Conservation (phyloP, 192 early-diverging fungal species). For the Cetraspora pellucida region DNA sequence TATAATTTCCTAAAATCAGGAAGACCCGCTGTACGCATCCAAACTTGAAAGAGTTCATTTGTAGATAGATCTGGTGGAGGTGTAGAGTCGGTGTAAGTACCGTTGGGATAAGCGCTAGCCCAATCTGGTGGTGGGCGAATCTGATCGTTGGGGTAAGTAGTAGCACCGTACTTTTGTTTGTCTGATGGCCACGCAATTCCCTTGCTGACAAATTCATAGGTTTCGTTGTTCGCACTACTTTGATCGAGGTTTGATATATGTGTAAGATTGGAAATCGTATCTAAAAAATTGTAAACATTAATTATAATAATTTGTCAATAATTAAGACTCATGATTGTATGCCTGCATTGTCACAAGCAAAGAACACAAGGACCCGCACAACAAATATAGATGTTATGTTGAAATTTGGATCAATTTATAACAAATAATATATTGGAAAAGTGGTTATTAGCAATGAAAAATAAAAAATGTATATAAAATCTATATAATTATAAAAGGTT, state of each 20-base stretch:
- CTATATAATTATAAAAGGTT: too few relatives aligned
- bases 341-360: neutral
- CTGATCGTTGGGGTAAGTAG: constrained; percentile 50
- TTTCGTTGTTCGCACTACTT: constrained; percentile 37
- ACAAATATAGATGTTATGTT: too few relatives aligned
- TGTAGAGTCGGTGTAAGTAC: constrained; percentile 51
- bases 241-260: constrained; percentile 56
- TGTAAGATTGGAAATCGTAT: constrained; percentile 62
- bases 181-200: constrained; percentile 93
- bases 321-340: neutral
- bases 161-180: constrained; percentile 64
- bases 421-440: too few relatives aligned
- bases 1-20: constrained; percentile 97
- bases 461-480: too few relatives aligned
- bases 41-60: constrained; percentile 92
- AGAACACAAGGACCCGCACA: too few relatives aligned
- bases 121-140: constrained; percentile 89
- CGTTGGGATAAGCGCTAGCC: constrained; percentile 62
- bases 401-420: too few relatives aligned
- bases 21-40: constrained; percentile 96
- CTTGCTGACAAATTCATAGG: constrained; percentile 63
- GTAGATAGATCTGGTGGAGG: constrained; percentile 63
- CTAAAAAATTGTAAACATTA: constrained; percentile 42
- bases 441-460: too few relatives aligned
- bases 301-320: neutral